A percentile compares a stretch with the other conserved stretches of the same genome.
Evolutionary conservation across 2,329 filamentous ascomycete genomes (phyloP).

Genomic region (Colletotrichum tropicicola): DNA sequence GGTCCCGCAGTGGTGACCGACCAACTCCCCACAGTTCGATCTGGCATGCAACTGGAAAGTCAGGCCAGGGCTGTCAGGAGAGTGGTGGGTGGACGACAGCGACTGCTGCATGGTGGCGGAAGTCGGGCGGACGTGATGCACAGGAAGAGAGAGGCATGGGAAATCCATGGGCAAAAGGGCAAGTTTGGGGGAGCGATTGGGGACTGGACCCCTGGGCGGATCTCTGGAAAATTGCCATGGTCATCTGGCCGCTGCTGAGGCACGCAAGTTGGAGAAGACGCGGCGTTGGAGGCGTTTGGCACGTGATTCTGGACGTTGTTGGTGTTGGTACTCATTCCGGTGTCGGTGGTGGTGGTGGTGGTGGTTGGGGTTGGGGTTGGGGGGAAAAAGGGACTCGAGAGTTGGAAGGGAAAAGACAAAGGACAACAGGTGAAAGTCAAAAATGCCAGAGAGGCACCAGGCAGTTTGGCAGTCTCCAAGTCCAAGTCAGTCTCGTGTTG

Average conservation of each 20-base stretch:
- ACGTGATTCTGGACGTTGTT: slow-evolving; percentile 10
- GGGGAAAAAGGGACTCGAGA: background rate
- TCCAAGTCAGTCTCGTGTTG: slow-evolving; percentile 1
- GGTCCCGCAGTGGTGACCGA: background rate
- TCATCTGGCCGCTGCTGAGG: slow-evolving; percentile 10
- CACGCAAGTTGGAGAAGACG: background rate
- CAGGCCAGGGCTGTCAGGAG: background rate
- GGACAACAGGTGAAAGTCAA: too few species aligned
- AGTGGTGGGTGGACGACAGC: background rate
- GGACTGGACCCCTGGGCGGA: slow-evolving; percentile 22
- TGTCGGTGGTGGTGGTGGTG: background rate
- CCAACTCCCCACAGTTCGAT: background rate
- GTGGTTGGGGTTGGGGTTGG: too few species aligned
- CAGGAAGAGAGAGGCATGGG: background rate
- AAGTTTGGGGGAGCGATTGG: background rate
- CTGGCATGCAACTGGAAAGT: background rate
- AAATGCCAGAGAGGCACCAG: background rate
- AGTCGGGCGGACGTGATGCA: background rate
- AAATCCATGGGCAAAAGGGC: background rate
- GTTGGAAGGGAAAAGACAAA: background rate
- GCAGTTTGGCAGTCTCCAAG: background rate
- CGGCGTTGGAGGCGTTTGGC: too few species aligned
- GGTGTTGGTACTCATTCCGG: too few species aligned
- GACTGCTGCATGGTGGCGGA: background rate
- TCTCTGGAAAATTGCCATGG: slow-evolving; percentile 21